Evolutionary conservation across 176 grass and related monocot species (phyloP), one percentile per base, ranked within the genome.

Genomic region (Avena atlantica): DNA sequence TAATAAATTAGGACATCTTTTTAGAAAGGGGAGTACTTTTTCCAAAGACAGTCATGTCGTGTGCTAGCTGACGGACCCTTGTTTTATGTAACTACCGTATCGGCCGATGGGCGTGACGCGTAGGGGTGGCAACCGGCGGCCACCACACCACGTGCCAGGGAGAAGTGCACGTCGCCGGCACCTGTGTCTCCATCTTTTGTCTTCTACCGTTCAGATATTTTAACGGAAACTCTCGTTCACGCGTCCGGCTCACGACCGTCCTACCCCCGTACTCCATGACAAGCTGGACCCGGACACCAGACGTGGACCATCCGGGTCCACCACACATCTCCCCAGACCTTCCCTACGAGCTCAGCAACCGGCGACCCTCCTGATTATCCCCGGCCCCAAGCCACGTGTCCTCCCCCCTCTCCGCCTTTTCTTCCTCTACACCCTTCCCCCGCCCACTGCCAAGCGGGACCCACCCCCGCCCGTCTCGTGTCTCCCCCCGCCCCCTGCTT

Each of bases 121-220:
- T 63, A 21, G 59, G n/a, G 23, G 20, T 23, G 20, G 20, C 60
- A 25, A 63, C 23, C 23, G 21, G 1, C 61, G 27, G 63, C 64
- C 64, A 67, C 64, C 64, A 67, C 64, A 67, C 64, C 64, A 67
- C 64, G 64, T 67, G 63, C 13, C 63, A 66, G 21, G 63, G 61
- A 60, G 58, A 60, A 60, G 20, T 23, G 61, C 61, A 65, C 62
- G 27, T 66, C 25, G 64, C 27, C 64, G 64, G 25, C 25, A 67
- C 63, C 63, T 31, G 25, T 31, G 25, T 66, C 60, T 12, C 53
- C 53, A 19, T 57, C 16, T 8, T 57, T 57, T 57, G 53, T 16
- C 53, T 0, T 57, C 53, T 57, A 57, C 53, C 53, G 16, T 57
- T 57, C 53, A 19, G 53, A 57, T 57, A 57, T 57, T 57, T 19